A percentile compares a stretch with the other conserved stretches of the same genome.
phyloP scores from a whole-genome alignment of 805 yeast species.

The Ogataea pilisensis region DNA sequence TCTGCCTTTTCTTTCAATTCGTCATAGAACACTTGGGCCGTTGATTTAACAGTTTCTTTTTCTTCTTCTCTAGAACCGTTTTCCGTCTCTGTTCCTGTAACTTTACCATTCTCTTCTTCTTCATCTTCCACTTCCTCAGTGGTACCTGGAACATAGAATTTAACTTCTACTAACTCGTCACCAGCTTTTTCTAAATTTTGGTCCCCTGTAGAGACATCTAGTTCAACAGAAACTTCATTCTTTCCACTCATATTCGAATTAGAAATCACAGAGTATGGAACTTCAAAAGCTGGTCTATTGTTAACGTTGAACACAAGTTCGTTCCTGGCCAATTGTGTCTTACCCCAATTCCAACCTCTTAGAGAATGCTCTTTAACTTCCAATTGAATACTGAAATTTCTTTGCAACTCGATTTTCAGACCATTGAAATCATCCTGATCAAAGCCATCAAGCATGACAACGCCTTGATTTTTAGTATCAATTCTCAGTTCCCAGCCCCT shows the following conservation, averaged over 20 bases:
- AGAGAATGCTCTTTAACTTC: constrained; percentile 88
- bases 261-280: constrained; percentile 75
- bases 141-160: constrained; percentile 90
- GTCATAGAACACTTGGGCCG: constrained; percentile 86
- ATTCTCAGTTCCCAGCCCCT: constrained; percentile 87
- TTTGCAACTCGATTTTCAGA: constrained; percentile 77
- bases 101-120: constrained; percentile 14
- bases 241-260: constrained; percentile 90
- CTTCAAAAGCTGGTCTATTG: constrained; percentile 86
- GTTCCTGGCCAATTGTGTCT: constrained; percentile 84
- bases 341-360: constrained; percentile 99
- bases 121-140: constrained; percentile 45
- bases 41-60: constrained; percentile 46
- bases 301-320: constrained; percentile 83
- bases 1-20: constrained; percentile 89
- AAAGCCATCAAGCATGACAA: constrained; percentile 86
- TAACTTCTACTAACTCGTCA: constrained; percentile 92
- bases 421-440: constrained; percentile 77
- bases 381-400: constrained; percentile 65
- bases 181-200: constrained; percentile 67
- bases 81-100: constrained; percentile 14
- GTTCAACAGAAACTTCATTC: constrained; percentile 88
- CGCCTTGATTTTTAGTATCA: constrained; percentile 85
- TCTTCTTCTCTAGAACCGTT: constrained; percentile 34
- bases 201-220: constrained; percentile 46